Percentiles rank a stretch among this genome's conserved stretches.
Conservation (phyloP, 2,329 filamentous ascomycete species). For the Cyphellophora attinorum region DNA sequence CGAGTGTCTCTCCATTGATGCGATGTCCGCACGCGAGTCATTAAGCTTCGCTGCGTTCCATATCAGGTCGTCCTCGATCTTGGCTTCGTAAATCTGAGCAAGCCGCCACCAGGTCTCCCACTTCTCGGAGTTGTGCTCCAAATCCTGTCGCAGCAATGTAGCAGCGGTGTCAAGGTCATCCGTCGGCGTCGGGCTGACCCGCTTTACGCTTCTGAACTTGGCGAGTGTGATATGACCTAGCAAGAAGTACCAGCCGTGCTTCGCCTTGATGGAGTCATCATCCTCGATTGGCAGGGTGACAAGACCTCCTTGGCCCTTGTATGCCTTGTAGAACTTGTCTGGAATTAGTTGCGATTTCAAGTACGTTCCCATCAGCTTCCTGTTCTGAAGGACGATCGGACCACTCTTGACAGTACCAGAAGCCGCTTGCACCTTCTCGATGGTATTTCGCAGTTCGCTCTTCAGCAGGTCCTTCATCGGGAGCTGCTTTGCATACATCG, state of each 20-base stretch:
- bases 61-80: conserved; percentile 75
- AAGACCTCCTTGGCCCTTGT: conserved; percentile 66
- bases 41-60: conserved; percentile 91
- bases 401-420: conserved; percentile 71
- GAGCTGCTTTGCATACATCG: conserved; percentile 70
- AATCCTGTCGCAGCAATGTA: conserved; percentile 67
- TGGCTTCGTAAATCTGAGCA: conserved; percentile 78
- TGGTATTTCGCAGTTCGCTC: conserved; percentile 78
- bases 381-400: conserved; percentile 75
- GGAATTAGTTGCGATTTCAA: conserved; percentile 79
- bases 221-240: conserved; percentile 80
- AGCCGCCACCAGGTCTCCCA: conserved; percentile 91
- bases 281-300: conserved; percentile 61
- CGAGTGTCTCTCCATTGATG: conserved; percentile 65
- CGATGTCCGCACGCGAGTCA: conserved; percentile 64
- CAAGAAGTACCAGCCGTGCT: conserved; percentile 84
- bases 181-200: conserved; percentile 67
- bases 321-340: conserved; percentile 65
- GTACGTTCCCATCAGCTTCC: conserved; percentile 70
- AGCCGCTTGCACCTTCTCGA: conserved; percentile 86
- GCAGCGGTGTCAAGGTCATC: conserved; percentile 77
- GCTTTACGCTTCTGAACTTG: conserved; percentile 72
- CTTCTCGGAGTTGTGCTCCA: conserved; percentile 70
- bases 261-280: conserved; percentile 61
- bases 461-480: conserved; percentile 86